Evolutionary conservation across 1,284 basidiomycete species (phyloP), one percentile per base, ranked within the genome.

Genomic region (Sanghuangporus weigelae): DNA sequence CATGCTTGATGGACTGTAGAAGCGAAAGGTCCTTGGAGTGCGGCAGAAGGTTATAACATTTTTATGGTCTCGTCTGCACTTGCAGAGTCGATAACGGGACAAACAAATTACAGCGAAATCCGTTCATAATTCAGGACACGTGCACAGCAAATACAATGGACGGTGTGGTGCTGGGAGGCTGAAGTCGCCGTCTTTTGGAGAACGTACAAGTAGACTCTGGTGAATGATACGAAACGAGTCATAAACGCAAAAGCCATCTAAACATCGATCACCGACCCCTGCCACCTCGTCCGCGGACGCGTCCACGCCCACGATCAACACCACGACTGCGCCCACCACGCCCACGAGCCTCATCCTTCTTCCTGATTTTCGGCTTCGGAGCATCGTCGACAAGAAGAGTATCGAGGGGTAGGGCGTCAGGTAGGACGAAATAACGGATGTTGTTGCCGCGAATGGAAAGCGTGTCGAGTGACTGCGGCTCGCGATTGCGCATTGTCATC

Each of bases 351-450:
- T 88, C 88, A 16, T 90, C 89, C 77, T 90, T 91, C 77, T 92
- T 93, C 71, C 87, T 82, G 70, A 73, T 74, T 74, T 97, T 98
- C 16, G 96, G 95, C 77, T 97, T 96, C 5, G 96, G 96, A 38
- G 95, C 94, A 74, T 99, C 97, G 75, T 99, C 96, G 23, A 99
- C 95, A 6, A 99, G 84, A 8, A 99, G 84, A 5, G 96, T 98
- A 76, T 99, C 96, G 63, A 99, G 81, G 0, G 96, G 97, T 3
- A 99, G 81, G 1, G 96, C 95, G 76, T 99, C 96, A 11, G 97
- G 96, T 21, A 99, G 86, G 67, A 98, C 89, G 76, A 94, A 97
- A 77, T 96, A 96, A 53, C 94, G 92, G 76, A 96, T 87, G 73
- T 92, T 95, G 80, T 95, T 95, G 46, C 94, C 93, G 66, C 95